Evolutionary conservation across 805 yeast genomes (phyloP), one percentile per base, ranked within the genome.

Genomic region (Metschnikowia koreensis): DNA sequence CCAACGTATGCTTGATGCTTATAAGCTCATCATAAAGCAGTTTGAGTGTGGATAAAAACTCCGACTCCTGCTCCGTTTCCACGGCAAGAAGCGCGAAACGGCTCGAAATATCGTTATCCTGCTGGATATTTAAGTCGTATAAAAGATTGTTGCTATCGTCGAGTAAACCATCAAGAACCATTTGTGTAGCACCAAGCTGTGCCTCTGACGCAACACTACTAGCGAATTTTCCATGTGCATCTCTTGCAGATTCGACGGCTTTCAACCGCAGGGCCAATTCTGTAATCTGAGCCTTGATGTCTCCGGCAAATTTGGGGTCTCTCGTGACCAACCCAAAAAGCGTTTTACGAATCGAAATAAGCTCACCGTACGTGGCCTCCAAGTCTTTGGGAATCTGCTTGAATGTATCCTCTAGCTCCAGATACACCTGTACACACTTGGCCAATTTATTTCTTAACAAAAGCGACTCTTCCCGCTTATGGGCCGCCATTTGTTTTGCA

Each of bases 141-240:
- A 90, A 70, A 52, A 89, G 75, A 58, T 84, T 84, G 64, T 84
- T 83, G 66, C 97, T 89, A 64, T 90, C 96, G 67, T 90, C 97
- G 28, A 89, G 73, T 41, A 91, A 71, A 7, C 92, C 93, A 63
- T 86, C 86, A 46, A 87, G 67, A 1, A 86, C 83, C 38, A 75
- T 75, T 53, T 75, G 79, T 12, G 67, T 57, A 3, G 67, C 57
- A 11, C 58, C 60, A 22, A 62, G 51, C 42, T 62, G 65, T 10
- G 58, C 58, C 28, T 57, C 59, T 7, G 69, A 56, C 12, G 63
- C 65, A 7, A 50, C 53, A 10, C 44, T 37, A 27, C 65, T 58
- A 44, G 51, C 54, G 62, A 86, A 84, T 57, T 77, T 74, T 17
- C 87, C 92, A 48, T 73, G 76, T 8, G 75, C 68, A 60, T 83